Percentiles rank a stretch among this genome's conserved stretches.
Evolutionary conservation across 2,329 filamentous ascomycete species (phyloP).

Genomic region (Harringtonia aguacate): DNA sequence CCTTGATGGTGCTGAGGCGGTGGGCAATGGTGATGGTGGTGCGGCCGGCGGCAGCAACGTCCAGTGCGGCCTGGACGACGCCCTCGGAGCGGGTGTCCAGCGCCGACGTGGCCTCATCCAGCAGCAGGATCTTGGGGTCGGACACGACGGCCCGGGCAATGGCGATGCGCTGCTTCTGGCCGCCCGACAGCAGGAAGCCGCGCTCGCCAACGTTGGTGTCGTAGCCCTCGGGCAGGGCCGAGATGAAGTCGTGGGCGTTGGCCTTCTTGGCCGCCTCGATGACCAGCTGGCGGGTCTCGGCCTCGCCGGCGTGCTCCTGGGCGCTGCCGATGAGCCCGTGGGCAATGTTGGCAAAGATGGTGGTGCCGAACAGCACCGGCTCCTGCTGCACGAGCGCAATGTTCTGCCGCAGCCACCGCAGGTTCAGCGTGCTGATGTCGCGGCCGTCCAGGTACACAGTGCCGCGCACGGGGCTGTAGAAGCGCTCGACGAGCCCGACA

Average conservation of each 20-base stretch:
- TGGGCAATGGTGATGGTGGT: conserved; percentile 97
- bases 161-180: conserved; percentile 93
- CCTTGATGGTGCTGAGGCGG: conserved; percentile 84
- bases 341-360: conserved; percentile 83
- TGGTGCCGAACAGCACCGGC: conserved; percentile 79
- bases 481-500: conserved; percentile 83
- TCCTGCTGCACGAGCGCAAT: conserved; percentile 91
- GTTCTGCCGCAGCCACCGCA: conserved; percentile 85
- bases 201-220: conserved; percentile 93
- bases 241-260: conserved; percentile 90
- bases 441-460: conserved; percentile 71
- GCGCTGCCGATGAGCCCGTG: conserved; percentile 81
- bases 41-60: conserved; percentile 72
- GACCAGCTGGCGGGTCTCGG: conserved; percentile 60
- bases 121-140: conserved; percentile 80
- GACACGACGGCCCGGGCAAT: conserved; percentile 86
- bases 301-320: conserved; percentile 56
- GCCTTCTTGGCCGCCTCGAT: conserved; percentile 78
- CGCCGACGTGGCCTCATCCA: conserved; percentile 91
- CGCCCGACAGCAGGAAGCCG: conserved; percentile 84
- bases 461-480: conserved; percentile 82
- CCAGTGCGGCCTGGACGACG: conserved; percentile 85
- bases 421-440: conserved; percentile 70
- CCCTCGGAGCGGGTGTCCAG: conserved; percentile 92
- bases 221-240: conserved; percentile 72